Evolutionary conservation across 805 yeast species (phyloP), one percentile per base, ranked within the genome.

Genomic region (Pichia californica): DNA sequence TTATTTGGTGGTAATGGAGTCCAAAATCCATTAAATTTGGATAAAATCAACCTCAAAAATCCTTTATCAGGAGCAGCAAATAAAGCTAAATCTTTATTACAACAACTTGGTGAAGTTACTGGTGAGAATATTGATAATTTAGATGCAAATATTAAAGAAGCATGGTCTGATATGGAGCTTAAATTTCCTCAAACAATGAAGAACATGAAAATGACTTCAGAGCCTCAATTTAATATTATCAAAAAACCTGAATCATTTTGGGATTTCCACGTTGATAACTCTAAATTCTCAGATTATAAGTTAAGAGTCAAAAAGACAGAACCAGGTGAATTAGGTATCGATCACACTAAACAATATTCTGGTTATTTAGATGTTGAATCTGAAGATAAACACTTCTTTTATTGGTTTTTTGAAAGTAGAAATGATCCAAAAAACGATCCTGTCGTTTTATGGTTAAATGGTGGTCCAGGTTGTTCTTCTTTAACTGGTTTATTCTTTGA

Each of bases 401-500:
- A 81, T 70, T 88, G 95, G 95, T 81, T 83, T 57, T 91, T 91
- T 54, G 97, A 89, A 64, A 83, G 94, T 41, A 79, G 96, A 68
- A 81, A 81, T 56, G 88, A 87, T 61, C 97, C 97, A 4, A 66
- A 63, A 42, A 85, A 70, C 41, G 97, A 91, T 63, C 97, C 97
- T 2, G 73, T 88, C 19, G 74, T 91, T 43, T 64, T 83, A 50
- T 84, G 91, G 98, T 70, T 89, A 54, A 89, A 89, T 59, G 97
- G 97, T 51, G 96, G 97, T 5, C 97, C 97, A 30, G 97, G 97
- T 11, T 89, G 97, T 61, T 86, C 96, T 0, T 86, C 96, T 1
- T 67, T 88, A 59, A 86, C 94, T 28, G 97, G 97, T 8, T 69
- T 89, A 45, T 78, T 91, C 55, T 88, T 89, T 57, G 98, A 91